Conservation (phyloP, 805 yeast genomes). For the Clavispora vitiphila region DNA sequence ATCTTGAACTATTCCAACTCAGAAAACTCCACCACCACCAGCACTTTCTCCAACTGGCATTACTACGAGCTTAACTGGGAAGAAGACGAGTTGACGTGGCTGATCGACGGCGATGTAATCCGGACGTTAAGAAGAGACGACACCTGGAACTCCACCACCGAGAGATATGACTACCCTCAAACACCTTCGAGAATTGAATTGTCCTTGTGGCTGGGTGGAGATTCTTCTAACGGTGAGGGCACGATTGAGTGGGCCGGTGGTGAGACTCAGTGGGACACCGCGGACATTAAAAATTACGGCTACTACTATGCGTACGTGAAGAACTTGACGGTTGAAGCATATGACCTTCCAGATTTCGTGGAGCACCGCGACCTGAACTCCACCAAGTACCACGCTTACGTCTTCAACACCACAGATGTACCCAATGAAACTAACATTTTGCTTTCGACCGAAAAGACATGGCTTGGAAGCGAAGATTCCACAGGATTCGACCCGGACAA, state of each 20-base stretch:
- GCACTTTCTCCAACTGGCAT: constrained; percentile 68
- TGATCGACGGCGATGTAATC: constrained; percentile 59
- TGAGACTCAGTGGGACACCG: constrained; percentile 71
- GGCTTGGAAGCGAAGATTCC: constrained; percentile 55
- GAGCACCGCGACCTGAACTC: constrained; percentile 32
- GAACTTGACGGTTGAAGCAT: constrained; percentile 58
- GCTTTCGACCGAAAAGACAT: constrained; percentile 59
- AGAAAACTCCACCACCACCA: constrained; percentile 33
- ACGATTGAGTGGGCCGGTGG: constrained; percentile 89
- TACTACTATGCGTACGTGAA: constrained; percentile 68
- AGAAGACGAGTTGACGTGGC: constrained; percentile 68
- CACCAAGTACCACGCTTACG: constrained; percentile 47
- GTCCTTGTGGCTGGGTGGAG: constrained; percentile 79
- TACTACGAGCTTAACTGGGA: constrained; percentile 77
- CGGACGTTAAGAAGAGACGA: constrained; percentile 60
- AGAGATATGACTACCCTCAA: constrained; percentile 58
- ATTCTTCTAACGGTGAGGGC: constrained; percentile 48
- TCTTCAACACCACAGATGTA: constrained; percentile 40
- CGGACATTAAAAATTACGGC: constrained; percentile 71
- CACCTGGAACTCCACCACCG: constrained; percentile 59
- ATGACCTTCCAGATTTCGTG: constrained; percentile 64
- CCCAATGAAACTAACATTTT: constrained; percentile 37
- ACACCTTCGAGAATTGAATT: constrained; percentile 71
- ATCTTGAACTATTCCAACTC: constrained; percentile 61
- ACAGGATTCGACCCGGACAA: constrained; percentile 61